Conservation (phyloP, 345 rosid species). For the Syzygium aromaticum region DNA sequence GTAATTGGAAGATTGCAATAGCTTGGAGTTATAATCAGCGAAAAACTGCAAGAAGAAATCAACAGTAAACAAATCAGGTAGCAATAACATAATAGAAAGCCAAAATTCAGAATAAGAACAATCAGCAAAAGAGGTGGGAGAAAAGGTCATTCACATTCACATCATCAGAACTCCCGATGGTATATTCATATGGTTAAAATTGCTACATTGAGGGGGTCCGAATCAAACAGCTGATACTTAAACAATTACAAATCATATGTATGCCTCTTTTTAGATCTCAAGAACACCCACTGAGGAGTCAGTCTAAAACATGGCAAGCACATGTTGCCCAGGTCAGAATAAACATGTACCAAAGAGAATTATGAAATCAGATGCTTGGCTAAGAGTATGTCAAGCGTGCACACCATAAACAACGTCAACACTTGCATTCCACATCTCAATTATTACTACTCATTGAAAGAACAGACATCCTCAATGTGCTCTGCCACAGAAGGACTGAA, state of each 20-base stretch:
- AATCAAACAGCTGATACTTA: background rate
- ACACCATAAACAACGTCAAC: background rate
- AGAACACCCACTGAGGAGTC: background rate
- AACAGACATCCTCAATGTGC: background rate
- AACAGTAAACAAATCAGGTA: background rate
- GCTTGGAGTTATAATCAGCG: constrained; percentile 73
- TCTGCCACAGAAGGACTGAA: background rate
- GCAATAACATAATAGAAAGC: background rate
- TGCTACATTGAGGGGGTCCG: background rate
- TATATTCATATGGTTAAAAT: background rate
- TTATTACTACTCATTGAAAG: background rate
- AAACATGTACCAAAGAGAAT: background rate
- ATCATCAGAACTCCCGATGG: background rate
- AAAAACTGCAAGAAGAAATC: constrained; percentile 58
- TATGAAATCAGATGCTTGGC: background rate
- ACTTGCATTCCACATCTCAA: background rate
- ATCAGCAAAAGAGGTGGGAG: background rate
- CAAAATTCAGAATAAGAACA: background rate
- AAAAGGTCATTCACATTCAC: background rate
- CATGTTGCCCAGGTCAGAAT: background rate
- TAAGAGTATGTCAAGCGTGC: background rate
- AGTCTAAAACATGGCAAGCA: background rate
- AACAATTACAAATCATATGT: background rate
- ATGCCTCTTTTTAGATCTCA: background rate
- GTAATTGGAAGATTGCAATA: constrained; percentile 87